These are phyloP conservation scores for Stylosanthes scabra DNA, from an alignment of 331 rosid genomes.

Conservation along the genomic window DNA sequence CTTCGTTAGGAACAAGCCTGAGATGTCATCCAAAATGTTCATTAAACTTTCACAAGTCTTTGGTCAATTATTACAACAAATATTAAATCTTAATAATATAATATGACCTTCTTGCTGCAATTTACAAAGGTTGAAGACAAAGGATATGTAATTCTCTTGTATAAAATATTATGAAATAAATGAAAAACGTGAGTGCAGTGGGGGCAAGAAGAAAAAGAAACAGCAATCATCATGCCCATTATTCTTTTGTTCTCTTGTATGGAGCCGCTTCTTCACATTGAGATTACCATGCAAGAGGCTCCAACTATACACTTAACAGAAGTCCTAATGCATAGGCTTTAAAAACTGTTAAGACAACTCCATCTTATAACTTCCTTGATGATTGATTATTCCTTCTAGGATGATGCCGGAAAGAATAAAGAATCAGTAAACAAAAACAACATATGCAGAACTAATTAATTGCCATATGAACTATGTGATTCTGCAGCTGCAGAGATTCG, in stretches of 20 bases:
- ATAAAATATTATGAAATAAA: too few relatives aligned
- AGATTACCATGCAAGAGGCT: neutral
- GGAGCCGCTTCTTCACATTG: slow-evolving; percentile 17
- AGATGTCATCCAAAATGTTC: slow-evolving; percentile 6
- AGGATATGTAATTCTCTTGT: too few relatives aligned
- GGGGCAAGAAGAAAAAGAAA: too few relatives aligned
- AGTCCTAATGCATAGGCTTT: neutral
- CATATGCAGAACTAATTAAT: slow-evolving; percentile 44
- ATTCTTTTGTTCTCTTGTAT: neutral
- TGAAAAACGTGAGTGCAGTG: too few relatives aligned
- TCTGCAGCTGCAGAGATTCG: slow-evolving; percentile 56
- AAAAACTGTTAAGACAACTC: slow-evolving; percentile 24
- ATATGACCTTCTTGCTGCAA: slow-evolving; percentile 11
- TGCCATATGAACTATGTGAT: slow-evolving; percentile 56
- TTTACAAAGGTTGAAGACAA: too few relatives aligned
- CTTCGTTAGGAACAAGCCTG: neutral
- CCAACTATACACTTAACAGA: neutral
- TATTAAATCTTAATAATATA: slow-evolving; percentile 7
- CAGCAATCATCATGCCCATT: slow-evolving; percentile 10
- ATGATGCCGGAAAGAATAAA: slow-evolving; percentile 41
- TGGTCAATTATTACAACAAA: slow-evolving; percentile 2
- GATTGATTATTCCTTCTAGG: slow-evolving; percentile 30
- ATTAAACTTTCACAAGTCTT: neutral
- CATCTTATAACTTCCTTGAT: slow-evolving; percentile 7
- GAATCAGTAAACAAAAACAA: slow-evolving; percentile 42